Base-by-base conservation (phyloP, 2,329 filamentous ascomycete genomes). In the Decorospora gaudefroyi region DNA sequence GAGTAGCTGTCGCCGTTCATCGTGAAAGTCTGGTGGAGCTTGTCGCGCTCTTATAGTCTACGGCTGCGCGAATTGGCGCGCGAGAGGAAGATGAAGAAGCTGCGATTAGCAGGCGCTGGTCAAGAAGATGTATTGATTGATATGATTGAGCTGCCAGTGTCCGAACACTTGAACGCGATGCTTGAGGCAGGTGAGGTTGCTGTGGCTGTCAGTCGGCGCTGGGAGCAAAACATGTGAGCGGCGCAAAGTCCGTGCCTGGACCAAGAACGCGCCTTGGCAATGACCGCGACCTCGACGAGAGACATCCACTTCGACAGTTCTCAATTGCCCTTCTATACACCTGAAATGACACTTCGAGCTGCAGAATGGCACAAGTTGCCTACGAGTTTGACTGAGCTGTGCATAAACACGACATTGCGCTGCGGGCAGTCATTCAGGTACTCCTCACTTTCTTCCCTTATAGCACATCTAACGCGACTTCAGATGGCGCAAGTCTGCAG, bases 391-490 rank as follows among this genome's bases (percentile, higher is more conserved):
- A 82, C 85, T 3, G 93, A 99, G 67, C 81, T 99, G 3, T 96
- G 90, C 68, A 90, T 99, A 55, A 90, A 96, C 61, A 99, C 92
- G 0, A 96, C 90, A 0, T 76, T 99, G 22, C 85, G 92, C 50
- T 99, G 93, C 68, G 93, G 93, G 3, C 93, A 99, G 70, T 96
- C 92, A 0, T 99, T 99, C 58, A 75, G 83, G 81, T 83, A 70
- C 15, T 23, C n/a, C n/a, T 13, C 26, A 13, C 10, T 10, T 3
- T 9, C 9, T 32, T 22, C 31, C 32, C 23, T 34, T 30, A n/a
- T n/a, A n/a, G n/a, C n/a, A n/a, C n/a, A 25, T 10, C 59, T 57
- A 36, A 53, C 21, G 19, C 19, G 17, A 23, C 7, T 41, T 15
- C 43, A 85, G 92, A 75, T 99, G 93, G 93, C 86, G 86, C 50